These are phyloP conservation scores for Suhomyces guaymorum DNA, from an alignment of 1,139 yeast genomes.

Conservation along the genomic window DNA sequence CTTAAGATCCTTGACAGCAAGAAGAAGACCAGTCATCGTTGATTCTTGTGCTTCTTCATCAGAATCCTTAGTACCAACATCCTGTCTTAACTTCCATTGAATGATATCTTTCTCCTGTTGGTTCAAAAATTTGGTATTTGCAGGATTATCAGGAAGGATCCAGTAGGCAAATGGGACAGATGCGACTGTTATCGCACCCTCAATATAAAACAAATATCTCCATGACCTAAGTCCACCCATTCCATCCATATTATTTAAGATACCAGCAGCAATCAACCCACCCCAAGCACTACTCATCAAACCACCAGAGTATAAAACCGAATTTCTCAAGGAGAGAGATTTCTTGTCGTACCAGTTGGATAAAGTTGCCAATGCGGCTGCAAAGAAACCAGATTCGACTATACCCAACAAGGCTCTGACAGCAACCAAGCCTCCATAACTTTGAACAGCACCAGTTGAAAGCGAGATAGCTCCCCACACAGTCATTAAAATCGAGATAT, in stretches of 20 bases:
- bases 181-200: slow-evolving; percentile 24
- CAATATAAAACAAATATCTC: slow-evolving; percentile 25
- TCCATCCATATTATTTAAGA: slow-evolving; percentile 50
- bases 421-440: slow-evolving; percentile 45
- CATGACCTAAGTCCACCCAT: slow-evolving; percentile 39
- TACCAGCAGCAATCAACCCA: slow-evolving; percentile 70
- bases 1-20: slow-evolving; percentile 46
- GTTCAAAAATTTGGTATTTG: slow-evolving; percentile 22
- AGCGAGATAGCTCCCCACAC: slow-evolving; percentile 55
- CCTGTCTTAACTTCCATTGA: slow-evolving; percentile 40
- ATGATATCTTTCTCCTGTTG: slow-evolving; percentile 23
- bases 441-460: slow-evolving; percentile 43
- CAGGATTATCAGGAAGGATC: slow-evolving; percentile 24
- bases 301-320: slow-evolving; percentile 63
- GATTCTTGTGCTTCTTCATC: slow-evolving; percentile 27
- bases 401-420: slow-evolving; percentile 56
- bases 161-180: slow-evolving; percentile 24
- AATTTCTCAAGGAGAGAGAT: slow-evolving; percentile 53
- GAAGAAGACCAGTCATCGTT: slow-evolving; percentile 25
- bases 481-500: slow-evolving; percentile 52
- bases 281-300: slow-evolving; percentile 81
- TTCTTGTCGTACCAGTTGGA: slow-evolving; percentile 52
- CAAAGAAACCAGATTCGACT: slow-evolving; percentile 60
- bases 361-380: slow-evolving; percentile 50
- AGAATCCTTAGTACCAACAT: slow-evolving; percentile 43